Base-by-base conservation (phyloP, 2,329 filamentous ascomycete species). In the Ustulina deusta region DNA sequence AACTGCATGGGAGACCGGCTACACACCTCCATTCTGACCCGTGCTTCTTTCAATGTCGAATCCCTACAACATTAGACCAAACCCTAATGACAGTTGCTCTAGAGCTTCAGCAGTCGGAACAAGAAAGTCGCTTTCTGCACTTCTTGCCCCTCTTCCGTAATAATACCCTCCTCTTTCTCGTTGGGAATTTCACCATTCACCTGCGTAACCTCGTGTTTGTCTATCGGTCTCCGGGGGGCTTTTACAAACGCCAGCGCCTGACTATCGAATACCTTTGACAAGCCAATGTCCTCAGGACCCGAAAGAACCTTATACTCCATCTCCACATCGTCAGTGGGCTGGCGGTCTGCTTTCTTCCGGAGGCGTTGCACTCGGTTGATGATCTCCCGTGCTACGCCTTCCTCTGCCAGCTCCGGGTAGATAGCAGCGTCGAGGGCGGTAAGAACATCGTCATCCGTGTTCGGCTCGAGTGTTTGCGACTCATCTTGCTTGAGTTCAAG, bases 291-390 rank as follows among this genome's bases (percentile, higher is more conserved):
- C 1, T 96, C 92, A 0, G 93, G 92, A 76, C 97, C 94, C 7
- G 88, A 86, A 56, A 97, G 82, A 5, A 98, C 89, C 65, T 86
- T 86, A 82, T 97, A 98, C 79, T 97, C 92, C 92, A 99, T 97
- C 82, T 91, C 93, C 70, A 99, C 90, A 77, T 98, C 96, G 77
- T 99, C 96, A 0, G 95, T 98, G 0, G 94, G 90, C 71, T 94
- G 89, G 60, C 99, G 85, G 0, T 93, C 93, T 7, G 94, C 94
- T 84, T 96, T 96, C 88, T 99, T 99, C 72, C 96, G 90, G 70
- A 98, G 85, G 73, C 93, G 89, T 82, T 99, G 96, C 25, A 99
- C 92, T 46, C 95, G 90, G 79, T 97, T 93, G 83, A 99, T 92
- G 72, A 99, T 91, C 81, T 98, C 96, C 75, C 96, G 88, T 1